A percentile compares a stretch with the other conserved stretches of the same genome.
Evolutionary conservation across 108 stramenopile genomes (phyloP).

Genomic region (Skeletonema menzelii): DNA sequence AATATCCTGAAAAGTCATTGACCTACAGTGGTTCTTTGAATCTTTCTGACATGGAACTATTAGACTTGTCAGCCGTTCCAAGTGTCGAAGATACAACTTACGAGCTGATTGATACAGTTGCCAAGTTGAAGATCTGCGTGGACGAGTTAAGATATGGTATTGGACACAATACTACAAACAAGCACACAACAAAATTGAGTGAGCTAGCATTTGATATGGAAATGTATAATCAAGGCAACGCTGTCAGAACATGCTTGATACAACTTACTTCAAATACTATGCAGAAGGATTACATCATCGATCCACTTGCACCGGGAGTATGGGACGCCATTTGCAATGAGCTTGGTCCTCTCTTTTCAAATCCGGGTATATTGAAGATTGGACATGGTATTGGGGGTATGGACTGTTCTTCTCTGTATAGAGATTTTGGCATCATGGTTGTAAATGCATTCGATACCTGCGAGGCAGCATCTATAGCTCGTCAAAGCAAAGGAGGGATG

Average conservation of each 20-base stretch:
- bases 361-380: constrained; percentile 90
- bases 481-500: constrained; percentile 31
- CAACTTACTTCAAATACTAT: constrained; percentile 62
- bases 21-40: constrained; percentile 41
- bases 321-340: constrained; percentile 60
- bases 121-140: constrained; percentile 62
- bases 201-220: constrained; percentile 88
- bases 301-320: constrained; percentile 71
- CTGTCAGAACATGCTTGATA: constrained; percentile 64
- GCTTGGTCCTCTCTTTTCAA: constrained; percentile 77
- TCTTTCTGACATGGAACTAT: constrained; percentile 34
- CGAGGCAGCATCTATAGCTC: constrained; percentile 66
- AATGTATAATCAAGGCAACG: constrained; percentile 48
- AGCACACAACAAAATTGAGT: not conserved
- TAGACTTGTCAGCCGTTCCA: constrained; percentile 50
- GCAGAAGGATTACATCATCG: constrained; percentile 77
- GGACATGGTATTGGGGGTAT: constrained; percentile 89
- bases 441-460: constrained; percentile 95
- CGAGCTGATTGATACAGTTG: constrained; percentile 68
- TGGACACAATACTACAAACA: not conserved
- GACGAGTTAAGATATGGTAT: constrained; percentile 47
- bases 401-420: constrained; percentile 87
- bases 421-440: constrained; percentile 93
- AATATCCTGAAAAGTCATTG: constrained; percentile 34
- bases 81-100: constrained; percentile 49